Evolutionary conservation across 805 yeast genomes (phyloP), one percentile per base, ranked within the genome.

Genomic region (Cyberlindnera galapagoensis): DNA sequence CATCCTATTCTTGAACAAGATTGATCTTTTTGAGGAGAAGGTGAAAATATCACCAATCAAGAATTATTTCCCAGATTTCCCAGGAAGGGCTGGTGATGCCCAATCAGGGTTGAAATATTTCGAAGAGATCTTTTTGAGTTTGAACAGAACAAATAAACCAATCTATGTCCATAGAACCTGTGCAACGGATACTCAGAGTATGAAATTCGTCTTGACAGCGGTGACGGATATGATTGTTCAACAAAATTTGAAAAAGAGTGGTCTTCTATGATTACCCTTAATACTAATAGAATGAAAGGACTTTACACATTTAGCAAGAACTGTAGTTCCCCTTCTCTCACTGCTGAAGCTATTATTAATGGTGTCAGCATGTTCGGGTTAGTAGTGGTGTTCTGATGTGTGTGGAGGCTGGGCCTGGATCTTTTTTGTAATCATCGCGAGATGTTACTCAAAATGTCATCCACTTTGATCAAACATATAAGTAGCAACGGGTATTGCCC

Each of bases 101-200:
- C 80, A 77, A 30, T 80, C 75, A 25, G 90, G 85, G 4, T 52
- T 78, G 14, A 69, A 69, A 43, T 87, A 74, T 51, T 81, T 90
- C 51, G 94, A 83, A 49, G 62, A 63, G 25, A 59, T 74, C 30
- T 84, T 87, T 45, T 50, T 80, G 36, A 63, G 71, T 33, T 55
- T 83, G 38, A 85, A 87, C 54, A 63, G 73, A 39, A 55, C 69
- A 4, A 70, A 75, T 20, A 69, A 74, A 28, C 90, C 87, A n/a
- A 71, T 92, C 20, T 92, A 92, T 53, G 81, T 85, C 15, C 96
- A 87, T 60, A 65, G 87, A 43, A 92, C 98, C 1, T 87, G 97
- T 60, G 98, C 98, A 1, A 92, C 98, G 0, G 97, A 92, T 55
- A 74, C 94, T 0, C 67, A 74, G 34, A 74, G 87, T 18, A 92